A percentile compares a stretch with the other conserved stretches of the same genome.
phyloP scores from a whole-genome alignment of 306 rosid genomes.

The Acacia confusa region DNA sequence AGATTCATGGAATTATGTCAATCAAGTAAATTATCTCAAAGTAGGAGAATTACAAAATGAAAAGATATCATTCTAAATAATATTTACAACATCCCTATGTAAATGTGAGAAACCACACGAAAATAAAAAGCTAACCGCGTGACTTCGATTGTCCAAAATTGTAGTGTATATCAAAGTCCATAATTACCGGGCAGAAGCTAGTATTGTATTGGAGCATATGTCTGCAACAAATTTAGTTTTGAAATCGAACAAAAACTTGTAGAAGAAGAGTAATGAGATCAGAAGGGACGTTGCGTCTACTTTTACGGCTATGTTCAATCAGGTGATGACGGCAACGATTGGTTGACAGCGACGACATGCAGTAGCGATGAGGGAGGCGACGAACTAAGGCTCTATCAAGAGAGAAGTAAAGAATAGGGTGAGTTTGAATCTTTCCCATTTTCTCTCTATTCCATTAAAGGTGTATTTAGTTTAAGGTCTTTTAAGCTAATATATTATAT shows the following conservation, averaged over 20 bases:
- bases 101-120: background rate
- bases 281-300: too few species aligned
- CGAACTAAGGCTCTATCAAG: too few species aligned
- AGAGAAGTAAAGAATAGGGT: too few species aligned
- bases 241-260: background rate
- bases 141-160: constrained; percentile 80
- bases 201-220: constrained; percentile 79
- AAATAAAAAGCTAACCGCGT: constrained; percentile 36
- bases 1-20: background rate
- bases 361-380: too few species aligned
- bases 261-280: too few species aligned
- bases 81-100: background rate
- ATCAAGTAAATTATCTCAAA: background rate
- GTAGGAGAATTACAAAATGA: background rate
- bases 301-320: too few species aligned
- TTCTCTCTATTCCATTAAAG: too few species aligned
- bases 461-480: too few species aligned
- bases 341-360: too few species aligned
- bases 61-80: background rate
- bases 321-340: too few species aligned
- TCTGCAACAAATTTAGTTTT: constrained; percentile 43
- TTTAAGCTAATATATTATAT: too few species aligned
- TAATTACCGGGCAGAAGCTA: constrained; percentile 96
- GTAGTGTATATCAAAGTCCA: constrained; percentile 97
- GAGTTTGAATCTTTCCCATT: too few species aligned